Percentiles rank a stretch among this genome's conserved stretches.
These are phyloP conservation scores for Scorias spongiosa DNA, from an alignment of 2,329 filamentous ascomycete genomes.

Conservation along the genomic window DNA sequence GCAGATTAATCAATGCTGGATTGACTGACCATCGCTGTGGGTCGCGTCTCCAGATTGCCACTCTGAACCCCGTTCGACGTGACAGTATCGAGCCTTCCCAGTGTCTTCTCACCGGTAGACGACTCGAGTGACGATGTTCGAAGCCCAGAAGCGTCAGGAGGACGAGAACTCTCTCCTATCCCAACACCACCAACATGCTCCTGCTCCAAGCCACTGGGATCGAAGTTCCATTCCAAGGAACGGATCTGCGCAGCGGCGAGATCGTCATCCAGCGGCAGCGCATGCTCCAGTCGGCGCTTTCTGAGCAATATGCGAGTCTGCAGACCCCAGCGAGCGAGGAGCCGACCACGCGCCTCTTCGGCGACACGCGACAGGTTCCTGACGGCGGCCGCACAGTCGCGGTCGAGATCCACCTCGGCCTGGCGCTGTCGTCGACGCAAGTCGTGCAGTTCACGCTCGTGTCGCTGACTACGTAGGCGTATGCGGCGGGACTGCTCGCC, in stretches of 20 bases:
- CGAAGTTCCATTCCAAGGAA: neutral
- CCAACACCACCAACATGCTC: neutral
- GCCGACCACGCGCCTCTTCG: conserved; percentile 17
- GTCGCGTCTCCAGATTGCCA: too few species aligned
- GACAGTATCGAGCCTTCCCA: neutral
- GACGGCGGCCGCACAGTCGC: conserved; percentile 10
- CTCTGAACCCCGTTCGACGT: neutral
- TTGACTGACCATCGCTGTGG: too few species aligned
- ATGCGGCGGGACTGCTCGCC: conserved; percentile 28
- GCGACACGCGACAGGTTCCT: conserved; percentile 13
- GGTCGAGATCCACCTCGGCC: conserved; percentile 21
- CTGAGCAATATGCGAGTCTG: conserved; percentile 24
- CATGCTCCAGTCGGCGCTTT: conserved; percentile 4
- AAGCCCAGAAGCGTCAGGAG: neutral
- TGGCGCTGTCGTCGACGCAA: conserved; percentile 20
- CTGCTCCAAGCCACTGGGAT: neutral
- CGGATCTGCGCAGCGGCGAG: neutral
- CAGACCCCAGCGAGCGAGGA: conserved; percentile 25
- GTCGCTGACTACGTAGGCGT: conserved; percentile 21
- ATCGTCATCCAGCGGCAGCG: neutral
- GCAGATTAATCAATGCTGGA: too few species aligned
- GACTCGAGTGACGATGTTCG: neutral
- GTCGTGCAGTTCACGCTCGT: conserved; percentile 25
- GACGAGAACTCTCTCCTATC: neutral
- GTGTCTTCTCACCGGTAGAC: neutral